Evolutionary conservation across 75 land plant species (phyloP).

Genomic region (Sequoiadendron giganteum): DNA sequence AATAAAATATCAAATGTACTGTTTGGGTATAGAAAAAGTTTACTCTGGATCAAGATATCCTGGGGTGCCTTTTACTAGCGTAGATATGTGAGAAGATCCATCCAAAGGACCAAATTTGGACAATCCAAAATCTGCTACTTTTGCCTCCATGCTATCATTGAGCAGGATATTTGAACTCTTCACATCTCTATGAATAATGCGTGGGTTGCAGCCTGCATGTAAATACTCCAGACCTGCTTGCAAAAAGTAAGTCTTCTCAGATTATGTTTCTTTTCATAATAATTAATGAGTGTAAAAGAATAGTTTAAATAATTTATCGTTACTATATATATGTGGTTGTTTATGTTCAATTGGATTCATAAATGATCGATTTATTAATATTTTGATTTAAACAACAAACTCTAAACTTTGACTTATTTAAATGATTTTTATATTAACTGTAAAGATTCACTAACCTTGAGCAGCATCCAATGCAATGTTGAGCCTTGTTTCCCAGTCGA

Average conservation of each 20-base stretch:
- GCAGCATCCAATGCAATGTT: neutral
- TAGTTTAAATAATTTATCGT: too few relatives aligned
- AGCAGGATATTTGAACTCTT: constrained; percentile 33
- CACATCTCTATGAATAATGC: constrained; percentile 33
- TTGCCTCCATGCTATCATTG: constrained; percentile 23
- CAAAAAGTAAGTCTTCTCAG: too few relatives aligned
- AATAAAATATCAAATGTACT: too few relatives aligned
- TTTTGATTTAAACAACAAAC: too few relatives aligned
- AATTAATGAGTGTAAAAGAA: too few relatives aligned
- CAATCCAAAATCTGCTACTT: constrained; percentile 36
- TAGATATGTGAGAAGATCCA: constrained; percentile 22
- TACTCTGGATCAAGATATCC: constrained; percentile 40
- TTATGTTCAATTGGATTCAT: too few relatives aligned
- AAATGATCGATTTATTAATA: too few relatives aligned
- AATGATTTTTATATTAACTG: too few relatives aligned
- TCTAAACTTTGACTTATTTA: too few relatives aligned
- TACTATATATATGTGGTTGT: too few relatives aligned
- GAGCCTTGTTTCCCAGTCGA: neutral
- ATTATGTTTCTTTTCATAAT: too few relatives aligned
- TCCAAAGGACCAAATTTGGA: constrained; percentile 27
- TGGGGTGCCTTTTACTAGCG: constrained; percentile 29
- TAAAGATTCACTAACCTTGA: neutral
- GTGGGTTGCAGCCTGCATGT: constrained; percentile 22
- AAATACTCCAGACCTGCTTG: constrained; percentile 24
- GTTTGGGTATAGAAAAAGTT: too few relatives aligned